Base-by-base conservation (phyloP, 1,284 basidiomycete species). In the Cutaneotrichosporon curvatum region DNA sequence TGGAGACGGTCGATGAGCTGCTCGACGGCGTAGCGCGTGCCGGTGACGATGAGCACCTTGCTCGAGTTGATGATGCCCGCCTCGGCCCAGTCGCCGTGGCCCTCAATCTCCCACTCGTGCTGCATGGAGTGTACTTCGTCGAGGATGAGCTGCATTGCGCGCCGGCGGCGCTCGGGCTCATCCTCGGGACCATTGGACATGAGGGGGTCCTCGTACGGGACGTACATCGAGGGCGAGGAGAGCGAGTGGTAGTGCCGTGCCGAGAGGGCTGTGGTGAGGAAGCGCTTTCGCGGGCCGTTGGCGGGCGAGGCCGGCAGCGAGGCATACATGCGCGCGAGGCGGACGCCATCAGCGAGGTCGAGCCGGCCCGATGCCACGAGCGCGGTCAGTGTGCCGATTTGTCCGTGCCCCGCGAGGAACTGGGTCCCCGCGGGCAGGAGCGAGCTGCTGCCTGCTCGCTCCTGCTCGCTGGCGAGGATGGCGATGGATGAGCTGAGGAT, bases 351-450 rank as follows among this genome's bases (percentile, higher is more conserved):
- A 7, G 63, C 53, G 12, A 72, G 58, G 45, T 68, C 67, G 7
- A 72, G 46, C 30, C 61, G 56, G 7, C 67, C 67, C 6, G 64
- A 55, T 6, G 67, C 70, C 15, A 72, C 70, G 11, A 72, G 50
- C 2, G 67, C 63, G 2, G 70, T 67, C 19, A 72, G 52, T 3
- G 67, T 68, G 2, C 70, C 70, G 42, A 72, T 62, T 48, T 70
- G 70, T 2, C 70, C 70, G 45, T 72, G 68, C 12, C 70, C 70
- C 5, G 63, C 65, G 21, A 72, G 63, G 50, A 68, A 65, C 4
- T 58, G 58, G 10, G 64, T 68, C 5, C 60, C 62, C 11, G 48
- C 37, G 12, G 70, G 70, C 10, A 72, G 47, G 12, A 69, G 48
- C 4, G 58, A 55, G 6, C 51, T 28, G 12, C 56, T 50, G n/a